Evolutionary conservation across 2,329 filamentous ascomycete genomes (phyloP).

Genomic region (Penicillium sclerotigenum): DNA sequence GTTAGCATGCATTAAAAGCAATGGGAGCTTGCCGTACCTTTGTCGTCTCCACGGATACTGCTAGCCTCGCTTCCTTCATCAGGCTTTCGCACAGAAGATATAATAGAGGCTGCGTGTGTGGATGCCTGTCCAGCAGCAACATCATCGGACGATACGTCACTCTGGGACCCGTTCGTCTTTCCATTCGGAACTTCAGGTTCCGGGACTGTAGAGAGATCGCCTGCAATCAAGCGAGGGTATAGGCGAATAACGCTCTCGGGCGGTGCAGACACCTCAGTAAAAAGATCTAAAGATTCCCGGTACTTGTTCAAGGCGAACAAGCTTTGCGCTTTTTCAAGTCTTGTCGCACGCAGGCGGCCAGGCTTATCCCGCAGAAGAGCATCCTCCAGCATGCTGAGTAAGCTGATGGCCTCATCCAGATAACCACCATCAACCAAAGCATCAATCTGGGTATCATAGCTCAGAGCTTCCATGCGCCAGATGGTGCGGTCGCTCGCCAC

Average conservation of each 20-base stretch:
- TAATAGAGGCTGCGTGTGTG: conserved; percentile 38
- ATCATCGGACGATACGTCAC: conserved; percentile 30
- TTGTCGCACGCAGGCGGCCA: conserved; percentile 76
- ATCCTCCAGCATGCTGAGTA: conserved; percentile 87
- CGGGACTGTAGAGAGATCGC: conserved; percentile 66
- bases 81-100: conserved; percentile 37
- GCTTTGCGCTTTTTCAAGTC: conserved; percentile 83
- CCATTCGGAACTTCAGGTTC: conserved; percentile 42
- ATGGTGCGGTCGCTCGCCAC: conserved; percentile 87
- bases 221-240: conserved; percentile 80
- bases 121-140: conserved; percentile 23
- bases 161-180: conserved; percentile 30
- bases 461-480: conserved; percentile 92
- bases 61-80: conserved; percentile 42
- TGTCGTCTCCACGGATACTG: conserved; percentile 38
- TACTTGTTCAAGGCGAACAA: conserved; percentile 83
- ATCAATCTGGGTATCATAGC: conserved; percentile 86
- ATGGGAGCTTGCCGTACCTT: conserved; percentile 6
- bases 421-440: conserved; percentile 70
- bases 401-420: conserved; percentile 88
- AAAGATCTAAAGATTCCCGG: conserved; percentile 80
- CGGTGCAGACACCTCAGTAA: conserved; percentile 83
- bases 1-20: not conserved
- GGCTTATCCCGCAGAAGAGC: conserved; percentile 81
- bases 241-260: conserved; percentile 82